These are phyloP conservation scores for Kwoniella sp. DNA, from an alignment of 768 basidiomycete genomes.

Conservation along the genomic window DNA sequence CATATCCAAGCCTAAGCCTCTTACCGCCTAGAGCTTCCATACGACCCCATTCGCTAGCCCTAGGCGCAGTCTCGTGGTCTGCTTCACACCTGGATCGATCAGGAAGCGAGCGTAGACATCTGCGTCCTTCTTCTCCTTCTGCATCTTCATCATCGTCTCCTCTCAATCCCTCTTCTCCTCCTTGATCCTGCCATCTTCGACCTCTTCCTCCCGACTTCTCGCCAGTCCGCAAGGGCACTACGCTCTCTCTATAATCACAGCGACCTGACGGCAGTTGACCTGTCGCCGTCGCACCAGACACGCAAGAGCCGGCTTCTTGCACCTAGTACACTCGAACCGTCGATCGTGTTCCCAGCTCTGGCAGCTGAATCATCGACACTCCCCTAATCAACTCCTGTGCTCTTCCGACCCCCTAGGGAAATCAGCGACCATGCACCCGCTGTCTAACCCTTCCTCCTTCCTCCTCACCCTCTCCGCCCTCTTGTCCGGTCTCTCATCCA, in stretches of 20 bases:
- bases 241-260: constrained; percentile 1
- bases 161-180: not conserved
- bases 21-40: not conserved
- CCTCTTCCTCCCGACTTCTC: not conserved
- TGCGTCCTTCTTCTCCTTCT: not conserved
- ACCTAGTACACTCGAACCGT: not conserved
- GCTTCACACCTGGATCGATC: too few relatives aligned
- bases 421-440: constrained; percentile 2
- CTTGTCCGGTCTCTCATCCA: not conserved
- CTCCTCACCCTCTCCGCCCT: constrained; percentile 2
- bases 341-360: constrained; percentile 9
- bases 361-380: constrained; percentile 1
- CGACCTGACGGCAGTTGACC: constrained; percentile 4
- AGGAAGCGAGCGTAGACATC: too few relatives aligned
- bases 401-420: too few relatives aligned
- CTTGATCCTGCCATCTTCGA: not conserved
- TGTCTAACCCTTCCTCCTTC: constrained; percentile 5
- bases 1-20: not conserved
- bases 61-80: too few relatives aligned
- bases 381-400: too few relatives aligned
- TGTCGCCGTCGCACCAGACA: not conserved
- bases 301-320: constrained; percentile 8
- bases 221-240: not conserved
- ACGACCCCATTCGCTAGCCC: not conserved
- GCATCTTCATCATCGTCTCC: not conserved